Base-by-base conservation (phyloP, 2,329 filamentous ascomycete genomes). In the Aureobasidium sp. region DNA sequence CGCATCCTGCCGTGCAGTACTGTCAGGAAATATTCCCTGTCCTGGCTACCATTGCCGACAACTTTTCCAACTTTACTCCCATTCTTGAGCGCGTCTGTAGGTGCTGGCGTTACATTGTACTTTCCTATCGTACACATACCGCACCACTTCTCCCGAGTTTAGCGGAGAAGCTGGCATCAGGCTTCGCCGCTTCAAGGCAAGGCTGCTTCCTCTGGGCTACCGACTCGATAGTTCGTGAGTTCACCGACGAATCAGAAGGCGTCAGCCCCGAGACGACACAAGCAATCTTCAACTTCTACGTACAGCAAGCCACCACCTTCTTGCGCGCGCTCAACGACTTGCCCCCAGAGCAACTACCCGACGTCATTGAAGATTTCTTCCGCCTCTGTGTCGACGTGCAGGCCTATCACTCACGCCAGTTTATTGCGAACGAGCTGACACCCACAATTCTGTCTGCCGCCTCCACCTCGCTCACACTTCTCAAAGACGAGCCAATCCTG, bases 171-270 rank as follows among this genome's bases (percentile, higher is more conserved):
- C 83, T 99, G 62, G 90, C 90, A 1, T 83, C 82, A 65, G 92
- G 93, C 5, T 99, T 99, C 73, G 83, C 88, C 61, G 82, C 84
- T 20, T 97, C 93, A 12, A 85, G 87, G 64, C 93, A 99, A 75
- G 94, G 94, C 14, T 97, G 93, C 73, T 99, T 99, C 81, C 81
- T 99, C n/a, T 99, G 94, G 94, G 93, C 94, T 1, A 97, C 93
- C 2, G 90, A 92, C 66, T 91, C 93, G 9, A 95, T 99, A 65
- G 83, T 99, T 34, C 88, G 94, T 63, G 94, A 99, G 74, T 99
- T 97, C 72, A 94, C 91, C 0, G 90, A 96, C 68, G 91, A 93
- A 45, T 85, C 89, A 45, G 91, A 96, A 68, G 85, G 89, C 64
- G 89, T 97, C 22, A 88, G 93, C 61, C 82, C 87, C 56, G 79